Base-by-base conservation (phyloP, 78 protist genomes). In the Dictyostelium capitatum region DNA sequence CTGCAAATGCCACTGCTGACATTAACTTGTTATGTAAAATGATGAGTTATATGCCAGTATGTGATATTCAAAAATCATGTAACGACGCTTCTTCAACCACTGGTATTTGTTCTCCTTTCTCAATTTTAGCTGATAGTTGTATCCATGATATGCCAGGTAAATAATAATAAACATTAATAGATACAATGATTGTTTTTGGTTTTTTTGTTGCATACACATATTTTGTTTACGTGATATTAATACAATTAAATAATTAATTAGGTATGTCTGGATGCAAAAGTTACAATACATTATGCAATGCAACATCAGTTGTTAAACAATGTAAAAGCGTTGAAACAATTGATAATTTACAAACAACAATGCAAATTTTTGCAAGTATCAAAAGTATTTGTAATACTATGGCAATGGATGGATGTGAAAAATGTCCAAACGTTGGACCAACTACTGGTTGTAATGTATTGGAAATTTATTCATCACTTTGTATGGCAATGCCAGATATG, bases 401-500 rank as follows among this genome's bases (percentile, higher is more conserved):
- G 94, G 53, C 37, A 43, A 89, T 89, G 94, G 78, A 75, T n/a
- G 80, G 47, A 8, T 89, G 94, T 19, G 19, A 46, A 15, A 28
- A 89, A 41, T 89, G 94, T 20, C 41, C 80, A 10, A 28, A 28
- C 8, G 37, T 73, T 8, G 14, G 37, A 5, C 14, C 30, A 15
- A n/a, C 56, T 1, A 12, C 32, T 0, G 9, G 25, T 3, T 78
- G 94, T 23, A 75, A 89, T 65, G 46, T 70, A 19, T 69, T 89
- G 5, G 10, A 30, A 12, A 80, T 79, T 11, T 89, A 89, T 47
- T 79, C 94, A 9, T 10, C 47, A 4, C 94, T 89, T 41, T 89
- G 94, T 73, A 30, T 53, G 67, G n/a, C 7, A 1, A 89, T 89
- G 94, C 94, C 94, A n/a, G 62, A 56, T 28, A 89, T 89, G 94